Evolutionary conservation across 129 eudicot species (phyloP), one percentile per base, ranked within the genome.

Genomic region (Smallanthus sonchifolius): DNA sequence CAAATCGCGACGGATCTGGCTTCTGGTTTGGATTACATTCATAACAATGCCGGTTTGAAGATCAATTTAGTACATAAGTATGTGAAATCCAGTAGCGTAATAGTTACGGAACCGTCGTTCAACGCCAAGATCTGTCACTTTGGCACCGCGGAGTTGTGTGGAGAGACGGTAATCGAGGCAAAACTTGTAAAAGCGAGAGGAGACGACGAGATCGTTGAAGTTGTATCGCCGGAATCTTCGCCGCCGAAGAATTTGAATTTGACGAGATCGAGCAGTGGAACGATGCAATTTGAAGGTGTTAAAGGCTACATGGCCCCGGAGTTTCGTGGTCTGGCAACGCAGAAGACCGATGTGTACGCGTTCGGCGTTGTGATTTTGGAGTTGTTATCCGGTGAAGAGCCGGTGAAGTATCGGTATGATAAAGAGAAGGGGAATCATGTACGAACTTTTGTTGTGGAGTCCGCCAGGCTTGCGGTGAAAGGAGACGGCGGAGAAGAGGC

Each of bases 251-350:
- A 57, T 16, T 40, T 70, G 48, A 73, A 57, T 16, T 40, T 70
- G 67, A 75, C 70, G 49, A 72, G 91, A 73, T 79, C 83, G 0
- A 72, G 37, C 57, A 84, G 84, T 43, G 70, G 80, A 40, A 45
- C 28, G 6, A 38, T 74, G 79, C 77, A 77, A 32, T 86, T 94
- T 39, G 88, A 88, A 73, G 98, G 98, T 7, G 83, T 76, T 7
- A 86, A 83, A 64, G 98, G 98, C 6, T 94, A 94, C 73, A 94
- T 94, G 93, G 76, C 96, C 69, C 98, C 98, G 61, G 98, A 94
- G 75, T 90, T 94, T 49, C 83, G 76, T 32, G 98, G 97, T 1
- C 39, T 84, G 7, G 93, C 96, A 16, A 88, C 98, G 20, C 88
- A 88, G 82, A 82, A 88, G 24, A 77, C 93, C 14, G 98, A 94